Conservation (phyloP, 768 basidiomycete genomes). For the Coprinellus micaceus region DNA sequence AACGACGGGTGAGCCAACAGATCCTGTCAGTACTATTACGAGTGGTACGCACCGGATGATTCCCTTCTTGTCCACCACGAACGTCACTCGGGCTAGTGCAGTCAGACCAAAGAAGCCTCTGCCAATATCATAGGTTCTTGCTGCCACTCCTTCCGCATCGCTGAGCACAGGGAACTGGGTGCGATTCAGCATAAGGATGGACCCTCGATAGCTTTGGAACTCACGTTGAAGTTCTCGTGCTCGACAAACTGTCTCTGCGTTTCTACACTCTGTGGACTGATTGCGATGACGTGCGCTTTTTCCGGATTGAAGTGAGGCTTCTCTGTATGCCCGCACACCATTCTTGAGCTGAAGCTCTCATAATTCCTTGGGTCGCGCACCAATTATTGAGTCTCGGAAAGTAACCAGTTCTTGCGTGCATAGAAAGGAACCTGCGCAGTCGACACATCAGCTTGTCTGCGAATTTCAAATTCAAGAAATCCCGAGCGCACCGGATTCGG, state of each 20-base stretch:
- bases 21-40: not conserved
- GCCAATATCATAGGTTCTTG: slow-evolving; percentile 63
- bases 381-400: slow-evolving; percentile 74
- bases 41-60: slow-evolving; percentile 50
- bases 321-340: slow-evolving; percentile 35
- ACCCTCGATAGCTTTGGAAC: slow-evolving; percentile 19
- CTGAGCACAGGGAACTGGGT: slow-evolving; percentile 74
- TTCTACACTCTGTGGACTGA: slow-evolving; percentile 68
- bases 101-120: slow-evolving; percentile 65
- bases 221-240: slow-evolving; percentile 61
- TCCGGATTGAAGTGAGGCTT: slow-evolving; percentile 62
- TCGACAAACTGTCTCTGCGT: slow-evolving; percentile 76
- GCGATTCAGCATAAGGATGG: not conserved
- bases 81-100: slow-evolving; percentile 61
- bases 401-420: slow-evolving; percentile 82
- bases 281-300: slow-evolving; percentile 65
- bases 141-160: slow-evolving; percentile 58
- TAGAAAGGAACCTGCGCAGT: slow-evolving; percentile 56
- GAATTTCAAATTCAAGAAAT: not conserved
- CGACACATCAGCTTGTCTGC: not conserved
- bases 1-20: slow-evolving; percentile 18
- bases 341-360: not conserved
- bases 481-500: slow-evolving; percentile 50
- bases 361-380: slow-evolving; percentile 31
- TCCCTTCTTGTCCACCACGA: slow-evolving; percentile 72